Evolutionary conservation across 2,329 filamentous ascomycete genomes (phyloP), one percentile per base, ranked within the genome.

Genomic region (Pseudocercospora cruenta): DNA sequence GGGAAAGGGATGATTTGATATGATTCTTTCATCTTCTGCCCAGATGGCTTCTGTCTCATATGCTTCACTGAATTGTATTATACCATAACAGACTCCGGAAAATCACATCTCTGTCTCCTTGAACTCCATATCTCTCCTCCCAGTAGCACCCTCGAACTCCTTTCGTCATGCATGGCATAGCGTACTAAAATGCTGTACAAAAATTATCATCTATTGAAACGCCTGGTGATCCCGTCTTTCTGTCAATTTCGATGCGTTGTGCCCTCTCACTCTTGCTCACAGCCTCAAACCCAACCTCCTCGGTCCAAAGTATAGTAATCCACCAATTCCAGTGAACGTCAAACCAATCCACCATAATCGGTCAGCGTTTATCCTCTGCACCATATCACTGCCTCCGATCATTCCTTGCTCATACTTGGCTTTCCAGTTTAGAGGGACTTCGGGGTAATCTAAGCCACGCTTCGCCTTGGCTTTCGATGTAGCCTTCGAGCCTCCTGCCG

Each of bases 261-360:
- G 31, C 31, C 9, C 2, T 33, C 16, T 14, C 14, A 10, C 51
- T 54, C 51, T 21, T 36, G 14, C 55, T 65, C 53, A 71, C 16
- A 71, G 33, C 28, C 69, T 61, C 63, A 78, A 69, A 16, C 77
- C 77, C 68, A 78, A 72, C 64, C 76, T 75, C 58, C 77, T 69
- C 8, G 77, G 77, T 6, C 77, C 77, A 70, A 81, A 82, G 74
- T 83, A 85, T 59, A 85, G 73, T 39, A 84, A 57, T 1, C 82
- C 80, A 22, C 84, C 83, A 12, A 82, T 70, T 1, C 81, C 81
- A 2, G 82, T 85, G 71, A 84, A 74, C 53, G 78, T 77, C 9
- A 84, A 67, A 0, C 83, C 84, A 24, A 82, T 78, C 82, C 83
- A 86, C 82, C 83, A 85, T 75, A 82, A 78, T 16, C 77, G 73